phyloP scores from a whole-genome alignment of 371 early-diverging fungal species.

The Encephalitozoon romaleae region DNA sequence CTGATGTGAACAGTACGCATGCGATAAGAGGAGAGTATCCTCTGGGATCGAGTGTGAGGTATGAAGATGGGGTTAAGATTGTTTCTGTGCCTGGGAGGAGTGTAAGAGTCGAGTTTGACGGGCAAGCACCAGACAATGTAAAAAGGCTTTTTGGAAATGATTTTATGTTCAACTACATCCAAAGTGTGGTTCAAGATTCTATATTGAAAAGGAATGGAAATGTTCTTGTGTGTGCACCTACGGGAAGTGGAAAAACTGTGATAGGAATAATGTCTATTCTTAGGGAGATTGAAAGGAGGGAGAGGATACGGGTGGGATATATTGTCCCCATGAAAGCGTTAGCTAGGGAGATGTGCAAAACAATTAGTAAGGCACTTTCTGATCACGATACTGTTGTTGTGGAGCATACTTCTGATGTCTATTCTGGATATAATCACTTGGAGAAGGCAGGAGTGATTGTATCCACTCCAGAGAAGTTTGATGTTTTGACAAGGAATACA shows the following conservation, averaged over 20 bases:
- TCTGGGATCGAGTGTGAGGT: not conserved
- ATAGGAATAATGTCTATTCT: constrained; percentile 27
- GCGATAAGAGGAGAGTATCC: not conserved
- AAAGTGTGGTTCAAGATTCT: constrained; percentile 1
- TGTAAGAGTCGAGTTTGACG: not conserved
- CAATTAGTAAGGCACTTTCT: constrained; percentile 3
- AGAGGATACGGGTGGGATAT: constrained; percentile 1
- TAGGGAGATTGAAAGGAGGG: not conserved
- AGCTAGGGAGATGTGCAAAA: not conserved
- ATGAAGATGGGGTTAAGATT: not conserved
- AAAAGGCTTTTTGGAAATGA: not conserved
- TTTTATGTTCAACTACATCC: constrained; percentile 23
- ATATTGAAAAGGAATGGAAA: constrained; percentile 27
- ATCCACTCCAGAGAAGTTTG: constrained; percentile 44
- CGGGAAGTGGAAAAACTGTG: constrained; percentile 44
- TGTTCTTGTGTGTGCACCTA: constrained; percentile 41
- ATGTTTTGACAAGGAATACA: constrained; percentile 29
- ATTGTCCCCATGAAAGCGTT: constrained; percentile 41
- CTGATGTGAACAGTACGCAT: not conserved
- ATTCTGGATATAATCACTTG: constrained; percentile 8
- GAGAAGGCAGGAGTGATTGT: constrained; percentile 29
- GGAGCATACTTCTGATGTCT: constrained; percentile 15
- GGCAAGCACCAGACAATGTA: not conserved
- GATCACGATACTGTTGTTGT: not conserved
- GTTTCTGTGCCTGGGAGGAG: not conserved